Percentiles rank a stretch among this genome's conserved stretches.
phyloP scores from a whole-genome alignment of 306 rosid genomes.

The Canavalia gladiata region DNA sequence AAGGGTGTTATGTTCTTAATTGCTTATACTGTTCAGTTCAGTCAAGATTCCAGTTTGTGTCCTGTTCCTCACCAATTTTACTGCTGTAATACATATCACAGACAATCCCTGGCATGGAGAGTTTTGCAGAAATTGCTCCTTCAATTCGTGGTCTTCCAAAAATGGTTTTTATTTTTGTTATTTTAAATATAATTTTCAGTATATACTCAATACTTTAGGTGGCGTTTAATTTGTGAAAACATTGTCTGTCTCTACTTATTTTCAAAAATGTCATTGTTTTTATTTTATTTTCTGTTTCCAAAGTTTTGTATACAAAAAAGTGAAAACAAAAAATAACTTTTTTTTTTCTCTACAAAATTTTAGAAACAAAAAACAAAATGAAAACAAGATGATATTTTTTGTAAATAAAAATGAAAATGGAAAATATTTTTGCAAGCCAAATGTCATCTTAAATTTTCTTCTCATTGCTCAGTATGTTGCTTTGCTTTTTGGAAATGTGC shows the following conservation, averaged over 20 bases:
- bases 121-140: slow-evolving; percentile 72
- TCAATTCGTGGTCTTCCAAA: slow-evolving; percentile 88
- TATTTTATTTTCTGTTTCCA: no score
- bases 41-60: slow-evolving; percentile 2
- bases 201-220: background rate
- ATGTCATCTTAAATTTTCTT: background rate
- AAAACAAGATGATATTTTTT: no score
- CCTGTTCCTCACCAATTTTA: background rate
- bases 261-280: no score
- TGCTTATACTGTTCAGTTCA: slow-evolving; percentile 20
- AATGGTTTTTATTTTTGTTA: slow-evolving; percentile 64
- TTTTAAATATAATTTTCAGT: background rate
- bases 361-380: no score
- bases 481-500: slow-evolving; percentile 46
- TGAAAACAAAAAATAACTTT: no score
- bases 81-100: slow-evolving; percentile 49
- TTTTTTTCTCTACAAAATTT: no score
- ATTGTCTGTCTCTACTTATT: no score
- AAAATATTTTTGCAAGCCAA: no score
- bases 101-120: slow-evolving; percentile 97
- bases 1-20: background rate
- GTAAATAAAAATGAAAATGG: no score
- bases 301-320: no score
- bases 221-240: no score
- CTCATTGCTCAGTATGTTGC: slow-evolving; percentile 32